Evolutionary conservation across 2,329 filamentous ascomycete genomes (phyloP), one percentile per base, ranked within the genome.

Genomic region (Sarocladium oryzae): DNA sequence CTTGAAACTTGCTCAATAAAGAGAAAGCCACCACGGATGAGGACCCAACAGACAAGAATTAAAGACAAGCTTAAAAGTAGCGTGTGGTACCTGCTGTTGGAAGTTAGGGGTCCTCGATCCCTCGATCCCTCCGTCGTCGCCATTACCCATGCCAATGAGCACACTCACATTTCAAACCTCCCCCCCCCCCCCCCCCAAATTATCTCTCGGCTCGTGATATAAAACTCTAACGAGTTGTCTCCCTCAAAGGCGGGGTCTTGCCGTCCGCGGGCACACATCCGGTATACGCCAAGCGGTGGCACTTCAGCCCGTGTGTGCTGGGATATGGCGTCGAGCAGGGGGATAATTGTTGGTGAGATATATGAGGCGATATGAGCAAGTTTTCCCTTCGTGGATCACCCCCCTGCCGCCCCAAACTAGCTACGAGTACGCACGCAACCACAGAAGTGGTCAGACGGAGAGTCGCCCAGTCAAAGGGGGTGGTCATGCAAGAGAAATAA

Each of bases 281-380:
- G 16, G 16, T 20, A 23, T 11, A 23, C 23, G 37, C 37, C 37
- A 40, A 21, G 37, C 18, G 16, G 16, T 21, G 16, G 37, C 4
- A 23, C 37, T 23, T 40, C 37, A 40, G 37, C 18, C 37, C n/a
- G n/a, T n/a, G n/a, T n/a, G n/a, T n/a, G n/a, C n/a, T n/a, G n/a
- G n/a, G n/a, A n/a, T n/a, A n/a, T n/a, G n/a, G n/a, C n/a, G n/a
- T n/a, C n/a, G n/a, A n/a, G n/a, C n/a, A n/a, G n/a, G n/a, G n/a
- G n/a, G n/a, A 20, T 6, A 23, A 40, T 40, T 21, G 10, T 40
- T 5, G 33, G 33, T 36, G 37, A 21, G 37, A 23, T 23, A 20
- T 7, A 40, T 40, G 37, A 40, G 37, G 37, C 37, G 8, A 40
- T 40, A 40, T 40, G 37, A 40, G 37, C 37, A 40, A 40, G 37